A percentile compares a stretch with the other conserved stretches of the same genome.
Conservation (phyloP, 2,329 filamentous ascomycete species). For the Chaetomiaceae sp. region DNA sequence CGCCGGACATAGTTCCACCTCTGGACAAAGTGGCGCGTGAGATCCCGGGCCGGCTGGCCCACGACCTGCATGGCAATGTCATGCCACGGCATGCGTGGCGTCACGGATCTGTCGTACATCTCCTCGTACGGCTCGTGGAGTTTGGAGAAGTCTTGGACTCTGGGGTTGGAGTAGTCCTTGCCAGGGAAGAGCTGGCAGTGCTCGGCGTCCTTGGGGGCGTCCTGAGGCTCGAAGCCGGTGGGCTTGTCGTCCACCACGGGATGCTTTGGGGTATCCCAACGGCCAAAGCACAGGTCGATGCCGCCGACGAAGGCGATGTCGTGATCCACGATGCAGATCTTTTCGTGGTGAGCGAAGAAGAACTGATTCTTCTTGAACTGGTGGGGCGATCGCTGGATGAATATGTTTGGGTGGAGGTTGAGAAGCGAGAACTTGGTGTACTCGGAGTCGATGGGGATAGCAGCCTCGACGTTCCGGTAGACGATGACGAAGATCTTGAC, state of each 20-base stretch:
- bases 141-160: slow-evolving; percentile 91
- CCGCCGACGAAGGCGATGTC: slow-evolving; percentile 93
- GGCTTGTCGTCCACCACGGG: slow-evolving; percentile 87
- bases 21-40: slow-evolving; percentile 95
- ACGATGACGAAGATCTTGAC: slow-evolving; percentile 98
- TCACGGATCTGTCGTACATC: slow-evolving; percentile 90
- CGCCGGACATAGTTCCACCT: slow-evolving; percentile 96
- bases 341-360: slow-evolving; percentile 98
- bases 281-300: slow-evolving; percentile 92
- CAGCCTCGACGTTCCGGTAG: slow-evolving; percentile 95
- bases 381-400: slow-evolving; percentile 92
- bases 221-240: slow-evolving; percentile 82
- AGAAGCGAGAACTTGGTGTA: slow-evolving; percentile 96
- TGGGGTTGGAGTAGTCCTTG: slow-evolving; percentile 96
- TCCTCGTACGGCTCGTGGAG: slow-evolving; percentile 95
- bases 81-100: slow-evolving; percentile 97
- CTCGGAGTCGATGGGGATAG: slow-evolving; percentile 95
- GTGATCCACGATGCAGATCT: slow-evolving; percentile 94
- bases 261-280: slow-evolving; percentile 96
- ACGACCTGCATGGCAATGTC: slow-evolving; percentile 98
- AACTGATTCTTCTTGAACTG: slow-evolving; percentile 99
- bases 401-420: slow-evolving; percentile 92
- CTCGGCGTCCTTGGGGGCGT: slow-evolving; percentile 75
- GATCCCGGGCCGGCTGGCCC: slow-evolving; percentile 87
- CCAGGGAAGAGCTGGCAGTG: slow-evolving; percentile 95